These are phyloP conservation scores for Phytophthora pluvialis DNA, from an alignment of 352 stramenopile species.

Conservation along the genomic window DNA sequence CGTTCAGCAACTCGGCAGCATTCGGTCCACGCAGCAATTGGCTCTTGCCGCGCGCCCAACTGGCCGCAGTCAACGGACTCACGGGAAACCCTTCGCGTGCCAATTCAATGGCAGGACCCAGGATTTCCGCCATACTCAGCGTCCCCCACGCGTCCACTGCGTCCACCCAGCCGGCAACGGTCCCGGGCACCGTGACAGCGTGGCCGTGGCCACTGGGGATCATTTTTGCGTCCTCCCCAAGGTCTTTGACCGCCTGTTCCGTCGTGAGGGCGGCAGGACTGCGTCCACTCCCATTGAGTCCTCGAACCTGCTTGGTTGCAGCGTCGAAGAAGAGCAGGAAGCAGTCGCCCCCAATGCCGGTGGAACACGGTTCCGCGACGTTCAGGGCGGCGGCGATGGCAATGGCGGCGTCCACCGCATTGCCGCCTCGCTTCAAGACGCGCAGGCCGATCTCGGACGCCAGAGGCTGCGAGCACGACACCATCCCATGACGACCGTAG, in stretches of 20 bases:
- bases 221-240: conserved; percentile 36
- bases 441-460: conserved; percentile 93
- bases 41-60: conserved; percentile 80
- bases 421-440: conserved; percentile 91
- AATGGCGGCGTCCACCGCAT: conserved; percentile 94
- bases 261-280: conserved; percentile 85
- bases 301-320: conserved; percentile 77
- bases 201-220: conserved; percentile 70
- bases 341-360: conserved; percentile 92
- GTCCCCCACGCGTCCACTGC: conserved; percentile 86
- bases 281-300: conserved; percentile 94
- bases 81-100: conserved; percentile 95
- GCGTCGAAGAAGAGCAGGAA: conserved; percentile 97
- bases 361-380: conserved; percentile 80
- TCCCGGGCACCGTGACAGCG: conserved; percentile 90
- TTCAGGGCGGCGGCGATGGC: conserved; percentile 61
- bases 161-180: conserved; percentile 94
- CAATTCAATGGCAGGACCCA: conserved; percentile 91
- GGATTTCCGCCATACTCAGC: conserved; percentile 82
- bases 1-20: conserved; percentile 57
- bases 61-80: conserved; percentile 82
- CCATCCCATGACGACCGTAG: conserved; percentile 90
- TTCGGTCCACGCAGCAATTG: conserved; percentile 70
- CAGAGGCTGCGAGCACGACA: conserved; percentile 94
- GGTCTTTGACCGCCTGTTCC: conserved; percentile 59